A percentile compares a stretch with the other conserved stretches of the same genome.
Evolutionary conservation across 2,329 filamentous ascomycete genomes (phyloP).

Genomic region (Scedosporium dehoogii): DNA sequence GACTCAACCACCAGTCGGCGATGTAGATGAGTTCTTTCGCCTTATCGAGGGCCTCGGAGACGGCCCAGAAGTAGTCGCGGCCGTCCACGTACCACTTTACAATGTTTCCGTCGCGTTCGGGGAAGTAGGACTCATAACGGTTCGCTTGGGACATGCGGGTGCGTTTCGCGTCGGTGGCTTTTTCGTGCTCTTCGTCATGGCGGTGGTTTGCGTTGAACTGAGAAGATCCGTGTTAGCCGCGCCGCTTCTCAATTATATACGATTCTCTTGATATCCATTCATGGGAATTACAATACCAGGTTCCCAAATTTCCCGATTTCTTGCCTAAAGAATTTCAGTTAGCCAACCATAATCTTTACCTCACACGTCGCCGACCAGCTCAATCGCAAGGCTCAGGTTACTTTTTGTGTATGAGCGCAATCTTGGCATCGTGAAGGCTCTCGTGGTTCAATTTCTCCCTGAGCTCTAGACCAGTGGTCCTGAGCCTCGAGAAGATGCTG

Average conservation of each 20-base stretch:
- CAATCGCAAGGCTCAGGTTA: constrained; percentile 16
- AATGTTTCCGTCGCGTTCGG: constrained; percentile 72
- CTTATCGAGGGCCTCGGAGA: constrained; percentile 79
- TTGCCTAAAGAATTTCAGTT: constrained; percentile 22
- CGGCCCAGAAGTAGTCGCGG: constrained; percentile 88
- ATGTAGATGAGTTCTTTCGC: constrained; percentile 95
- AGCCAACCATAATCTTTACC: background rate
- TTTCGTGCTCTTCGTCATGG: constrained; percentile 88
- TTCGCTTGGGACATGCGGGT: constrained; percentile 60
- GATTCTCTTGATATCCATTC: background rate
- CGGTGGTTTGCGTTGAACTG: constrained; percentile 79
- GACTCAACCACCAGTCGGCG: constrained; percentile 93
- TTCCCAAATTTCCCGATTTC: constrained; percentile 55
- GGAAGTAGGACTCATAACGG: constrained; percentile 85
- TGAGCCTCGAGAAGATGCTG: background rate
- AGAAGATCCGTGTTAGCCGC: background rate
- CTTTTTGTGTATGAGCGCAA: constrained; percentile 50
- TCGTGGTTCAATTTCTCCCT: background rate
- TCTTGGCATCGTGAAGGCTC: constrained; percentile 43
- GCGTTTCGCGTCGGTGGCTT: constrained; percentile 73
- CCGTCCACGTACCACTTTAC: constrained; percentile 98
- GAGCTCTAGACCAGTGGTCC: constrained; percentile 17
- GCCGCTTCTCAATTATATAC: background rate
- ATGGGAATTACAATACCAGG: constrained; percentile 30
- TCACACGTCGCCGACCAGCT: too few species aligned